These are phyloP conservation scores for Nemania bipapillata DNA, from an alignment of 2,329 filamentous ascomycete genomes.

Conservation along the genomic window DNA sequence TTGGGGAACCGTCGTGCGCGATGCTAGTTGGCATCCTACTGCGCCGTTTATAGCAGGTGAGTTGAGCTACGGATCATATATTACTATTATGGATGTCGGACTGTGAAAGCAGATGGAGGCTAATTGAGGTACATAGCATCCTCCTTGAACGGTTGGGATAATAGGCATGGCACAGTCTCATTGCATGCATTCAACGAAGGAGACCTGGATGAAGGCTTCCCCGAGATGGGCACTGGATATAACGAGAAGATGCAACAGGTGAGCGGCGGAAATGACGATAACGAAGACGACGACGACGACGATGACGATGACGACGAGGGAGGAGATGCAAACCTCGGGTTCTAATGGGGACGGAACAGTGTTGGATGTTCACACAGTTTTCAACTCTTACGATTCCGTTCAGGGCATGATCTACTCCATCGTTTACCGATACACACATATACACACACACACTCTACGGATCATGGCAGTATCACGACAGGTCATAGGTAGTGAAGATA, in stretches of 20 bases:
- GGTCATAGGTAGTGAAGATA: not conserved
- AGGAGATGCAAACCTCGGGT: not conserved
- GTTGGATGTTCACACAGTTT: not conserved
- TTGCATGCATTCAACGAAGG: conserved; percentile 81
- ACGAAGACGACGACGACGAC: conserved; percentile 35
- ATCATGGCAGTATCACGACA: not conserved
- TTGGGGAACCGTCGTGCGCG: conserved; percentile 84
- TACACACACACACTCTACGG: not conserved
- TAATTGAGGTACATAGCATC: conserved; percentile 67
- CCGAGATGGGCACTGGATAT: conserved; percentile 68
- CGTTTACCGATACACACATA: conserved; percentile 2
- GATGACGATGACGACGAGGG: conserved; percentile 21
- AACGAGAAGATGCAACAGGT: conserved; percentile 66
- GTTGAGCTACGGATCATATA: conserved; percentile 42
- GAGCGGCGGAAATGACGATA: conserved; percentile 20
- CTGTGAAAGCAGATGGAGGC: conserved; percentile 14
- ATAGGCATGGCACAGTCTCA: conserved; percentile 78
- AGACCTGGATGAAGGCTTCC: conserved; percentile 70
- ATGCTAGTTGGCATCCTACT: conserved; percentile 90
- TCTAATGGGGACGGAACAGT: not conserved
- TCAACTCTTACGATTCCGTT: not conserved
- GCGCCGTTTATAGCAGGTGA: conserved; percentile 78
- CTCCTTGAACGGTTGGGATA: conserved; percentile 81
- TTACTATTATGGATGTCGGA: not conserved
- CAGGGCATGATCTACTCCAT: not conserved